Base-by-base conservation (phyloP, 371 early-diverging fungal genomes). In the Phascolomyces articulosus region DNA sequence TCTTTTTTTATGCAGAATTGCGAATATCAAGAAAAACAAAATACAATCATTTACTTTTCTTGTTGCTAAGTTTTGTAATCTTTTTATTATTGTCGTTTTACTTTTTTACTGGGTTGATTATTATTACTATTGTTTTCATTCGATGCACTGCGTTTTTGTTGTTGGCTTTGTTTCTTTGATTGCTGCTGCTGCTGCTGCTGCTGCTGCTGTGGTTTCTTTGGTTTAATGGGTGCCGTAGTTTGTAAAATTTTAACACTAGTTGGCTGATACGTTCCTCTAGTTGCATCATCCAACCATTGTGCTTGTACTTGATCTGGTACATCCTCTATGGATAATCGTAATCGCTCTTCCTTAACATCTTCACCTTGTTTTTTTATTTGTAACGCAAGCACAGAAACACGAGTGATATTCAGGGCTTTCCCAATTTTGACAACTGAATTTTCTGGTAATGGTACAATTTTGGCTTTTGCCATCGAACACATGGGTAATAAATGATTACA, bases 401-500 rank as follows among this genome's bases (percentile, higher is more conserved):
- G 66, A 3, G 60, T 53, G 2, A 75, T 55, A 26, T 64, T 64
- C 21, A 77, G 53, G 1, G 72, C 70, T 41, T 40, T 6, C 67
- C 63, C 9, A 77, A n/a, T 47, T 62, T 68, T 8, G 31, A 34
- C 34, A 34, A 27, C 44, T 77, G 75, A 15, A 77, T 60, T 2
- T 65, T 66, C 59, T 9, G 80, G 80, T 63, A 79, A 66, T 6
- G 57, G 63, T 0, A 73, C 64, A 0, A 79, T 15, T 24, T 71
- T 70, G 15, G 68, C 31, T 3, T 69, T 66, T 15, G 77, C 66
- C 40, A 79, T 27, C 10, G 73, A 73, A 1, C 72, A 72, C 77
- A 79, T 74, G 49, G 63, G 60, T 20, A 75, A 61, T 23, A 79
- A 51, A 55, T 79, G 80, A 18, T 67, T 55, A 26, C 77, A 77